A percentile compares a stretch with the other conserved stretches of the same genome.
phyloP scores from a whole-genome alignment of 768 basidiomycete genomes.

The Kwoniella bestiolae region DNA sequence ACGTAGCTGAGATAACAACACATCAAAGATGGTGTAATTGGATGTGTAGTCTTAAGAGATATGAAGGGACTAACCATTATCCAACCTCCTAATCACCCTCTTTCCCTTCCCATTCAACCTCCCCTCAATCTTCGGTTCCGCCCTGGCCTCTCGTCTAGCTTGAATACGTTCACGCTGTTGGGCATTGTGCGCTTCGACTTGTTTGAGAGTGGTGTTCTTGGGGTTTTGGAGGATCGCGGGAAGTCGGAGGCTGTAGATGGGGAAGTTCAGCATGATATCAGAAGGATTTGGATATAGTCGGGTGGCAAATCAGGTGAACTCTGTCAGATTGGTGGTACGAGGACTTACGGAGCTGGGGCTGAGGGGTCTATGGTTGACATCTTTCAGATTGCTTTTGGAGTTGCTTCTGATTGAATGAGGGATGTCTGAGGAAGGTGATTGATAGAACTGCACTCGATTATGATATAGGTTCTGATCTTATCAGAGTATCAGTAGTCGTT shows the following conservation, averaged over 20 bases:
- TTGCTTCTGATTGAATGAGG: too few species aligned
- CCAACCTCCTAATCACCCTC: conserved; percentile 45
- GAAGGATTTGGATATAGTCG: neutral
- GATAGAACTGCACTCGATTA: too few species aligned
- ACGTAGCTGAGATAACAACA: too few species aligned
- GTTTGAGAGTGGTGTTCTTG: conserved; percentile 29
- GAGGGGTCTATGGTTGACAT: conserved; percentile 15
- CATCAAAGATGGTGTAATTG: too few species aligned
- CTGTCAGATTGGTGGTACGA: neutral
- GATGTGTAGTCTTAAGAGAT: too few species aligned
- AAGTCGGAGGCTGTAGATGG: conserved; percentile 40
- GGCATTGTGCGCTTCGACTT: conserved; percentile 51
- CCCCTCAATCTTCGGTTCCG: conserved; percentile 11
- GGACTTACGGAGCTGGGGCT: conserved; percentile 21
- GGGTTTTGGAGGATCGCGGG: conserved; percentile 56
- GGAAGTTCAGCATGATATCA: neutral
- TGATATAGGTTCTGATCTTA: too few species aligned
- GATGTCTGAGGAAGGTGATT: too few species aligned
- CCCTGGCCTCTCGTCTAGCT: conserved; percentile 35
- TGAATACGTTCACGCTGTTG: conserved; percentile 50
- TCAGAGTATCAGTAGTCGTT: too few species aligned
- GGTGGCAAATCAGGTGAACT: conserved; percentile 15
- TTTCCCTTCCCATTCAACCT: conserved; percentile 44
- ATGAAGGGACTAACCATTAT: conserved; percentile 57
- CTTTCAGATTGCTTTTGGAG: neutral